Percentiles rank a stretch among this genome's conserved stretches.
Conservation (phyloP, 1,139 yeast species). For the Blastobotrys ciferrii region DNA sequence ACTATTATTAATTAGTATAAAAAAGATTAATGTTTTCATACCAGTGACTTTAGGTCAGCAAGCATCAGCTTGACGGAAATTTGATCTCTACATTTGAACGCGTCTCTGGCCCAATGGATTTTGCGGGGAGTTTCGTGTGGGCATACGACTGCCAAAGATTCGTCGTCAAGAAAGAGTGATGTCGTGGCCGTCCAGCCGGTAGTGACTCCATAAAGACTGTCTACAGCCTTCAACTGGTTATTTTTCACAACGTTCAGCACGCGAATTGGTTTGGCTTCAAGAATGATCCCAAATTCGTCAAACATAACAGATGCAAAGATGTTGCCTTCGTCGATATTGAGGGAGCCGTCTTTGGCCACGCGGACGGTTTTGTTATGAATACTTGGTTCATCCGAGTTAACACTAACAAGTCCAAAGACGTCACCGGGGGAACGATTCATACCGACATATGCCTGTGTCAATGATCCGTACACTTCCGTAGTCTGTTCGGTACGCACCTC, state of each 20-base stretch:
- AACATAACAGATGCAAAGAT: conserved; percentile 28
- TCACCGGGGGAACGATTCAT: conserved; percentile 21
- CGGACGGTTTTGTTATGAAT: conserved; percentile 26
- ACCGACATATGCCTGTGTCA: conserved; percentile 1
- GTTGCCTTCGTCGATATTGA: conserved; percentile 23
- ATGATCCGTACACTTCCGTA: too few species aligned
- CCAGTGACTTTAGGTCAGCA: not conserved
- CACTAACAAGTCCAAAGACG: conserved; percentile 28
- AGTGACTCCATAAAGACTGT: conserved; percentile 23
- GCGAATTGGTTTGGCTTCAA: conserved; percentile 31
- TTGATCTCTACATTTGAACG: conserved; percentile 17
- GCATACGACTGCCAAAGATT: conserved; percentile 7
- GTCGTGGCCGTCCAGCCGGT: conserved; percentile 23
- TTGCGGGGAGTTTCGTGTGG: conserved; percentile 2
- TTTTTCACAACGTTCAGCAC: conserved; percentile 25
- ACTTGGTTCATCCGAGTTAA: conserved; percentile 18
- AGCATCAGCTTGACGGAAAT: conserved; percentile 15
- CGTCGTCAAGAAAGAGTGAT: conserved; percentile 12
- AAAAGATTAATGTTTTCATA: too few species aligned
- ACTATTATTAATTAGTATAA: too few species aligned
- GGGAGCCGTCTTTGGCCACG: conserved; percentile 28
- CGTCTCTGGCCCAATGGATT: conserved; percentile 20
- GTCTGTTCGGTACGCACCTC: too few species aligned
- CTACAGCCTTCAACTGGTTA: conserved; percentile 19
- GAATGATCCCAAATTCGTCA: conserved; percentile 28